Evolutionary conservation across 2,329 filamentous ascomycete genomes (phyloP), one percentile per base, ranked within the genome.

Genomic region (Dactylellina parvicollis): DNA sequence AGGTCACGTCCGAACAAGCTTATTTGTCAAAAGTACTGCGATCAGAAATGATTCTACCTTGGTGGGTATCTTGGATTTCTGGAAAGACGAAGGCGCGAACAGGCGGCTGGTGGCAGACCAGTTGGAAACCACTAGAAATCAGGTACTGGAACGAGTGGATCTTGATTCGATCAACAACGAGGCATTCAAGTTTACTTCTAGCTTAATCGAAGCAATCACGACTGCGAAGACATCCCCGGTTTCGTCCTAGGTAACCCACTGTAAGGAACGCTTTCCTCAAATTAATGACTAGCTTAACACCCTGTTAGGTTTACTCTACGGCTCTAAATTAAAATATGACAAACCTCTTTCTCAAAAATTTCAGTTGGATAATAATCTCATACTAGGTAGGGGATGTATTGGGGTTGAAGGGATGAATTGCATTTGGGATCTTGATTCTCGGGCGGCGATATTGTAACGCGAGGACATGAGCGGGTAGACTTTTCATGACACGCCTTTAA

Each of bases 131-230:
- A 71, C 66, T 5, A 62, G 30, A 34, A 71, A 36, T 12, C 49
- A 71, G 18, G 34, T 71, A 52, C 20, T 71, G 14, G 66, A 57
- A 38, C 49, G 57, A 8, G 44, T 71, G 9, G 36, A 71, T 20
- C 22, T 71, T 16, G 30, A 56, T 28, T 71, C 66, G 42, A 71
- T 71, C 12, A 71, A 71, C n/a, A 50, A 71, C 10, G 66, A 71
- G 20, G 66, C 66, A 28, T 71, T 71, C 28, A 71, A 57, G 42
- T 71, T 71, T 28, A 71, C 66, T 3, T 64, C 66, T 9, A 57
- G 30, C 30, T 40, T 71, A 16, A 52, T 71, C 8, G 66, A 71
- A 7, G 57, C 49, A 2, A 64, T 71, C 12, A 28, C 34, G 10
- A 24, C 57, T 14, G 26, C 32, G 30, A 71, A 50, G 20, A 22